These are phyloP conservation scores for Pichia sp. DNA, from an alignment of 1,139 yeast species.

Conservation along the genomic window DNA sequence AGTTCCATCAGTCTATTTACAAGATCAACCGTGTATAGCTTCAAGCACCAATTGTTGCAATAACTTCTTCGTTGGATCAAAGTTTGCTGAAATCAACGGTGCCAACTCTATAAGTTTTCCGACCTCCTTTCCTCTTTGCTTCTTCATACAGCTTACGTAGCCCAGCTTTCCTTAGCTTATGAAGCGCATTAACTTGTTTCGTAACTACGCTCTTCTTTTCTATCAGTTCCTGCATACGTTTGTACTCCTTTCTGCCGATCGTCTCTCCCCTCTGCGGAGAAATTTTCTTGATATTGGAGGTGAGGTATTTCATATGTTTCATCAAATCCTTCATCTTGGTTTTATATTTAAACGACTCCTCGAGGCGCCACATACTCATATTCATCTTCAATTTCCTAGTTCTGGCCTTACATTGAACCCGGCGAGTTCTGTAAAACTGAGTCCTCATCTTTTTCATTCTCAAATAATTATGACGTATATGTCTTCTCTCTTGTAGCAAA, in stretches of 20 bases:
- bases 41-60: too few species aligned
- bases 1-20: too few species aligned
- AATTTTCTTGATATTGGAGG: not conserved
- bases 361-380: constrained; percentile 4
- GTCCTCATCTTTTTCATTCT: constrained; percentile 6
- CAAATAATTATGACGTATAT: constrained; percentile 10
- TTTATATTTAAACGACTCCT: constrained; percentile 3
- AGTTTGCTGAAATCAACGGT: constrained; percentile 4
- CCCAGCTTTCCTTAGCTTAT: too few species aligned
- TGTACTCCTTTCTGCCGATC: too few species aligned
- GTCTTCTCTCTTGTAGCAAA: constrained; percentile 7
- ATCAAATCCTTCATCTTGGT: constrained; percentile 1
- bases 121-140: not conserved
- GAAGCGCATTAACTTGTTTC: too few species aligned
- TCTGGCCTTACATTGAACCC: too few species aligned
- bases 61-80: too few species aligned
- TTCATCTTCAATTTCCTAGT: not conserved
- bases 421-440: constrained; percentile 5
- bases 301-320: constrained; percentile 3
- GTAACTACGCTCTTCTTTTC: too few species aligned
- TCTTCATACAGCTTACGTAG: too few species aligned
- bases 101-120: constrained; percentile 5
- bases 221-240: too few species aligned
- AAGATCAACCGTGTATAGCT: too few species aligned
- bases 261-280: too few species aligned